Base-by-base conservation (phyloP, 139 green algal species). In the Pleodorina starrii region DNA sequence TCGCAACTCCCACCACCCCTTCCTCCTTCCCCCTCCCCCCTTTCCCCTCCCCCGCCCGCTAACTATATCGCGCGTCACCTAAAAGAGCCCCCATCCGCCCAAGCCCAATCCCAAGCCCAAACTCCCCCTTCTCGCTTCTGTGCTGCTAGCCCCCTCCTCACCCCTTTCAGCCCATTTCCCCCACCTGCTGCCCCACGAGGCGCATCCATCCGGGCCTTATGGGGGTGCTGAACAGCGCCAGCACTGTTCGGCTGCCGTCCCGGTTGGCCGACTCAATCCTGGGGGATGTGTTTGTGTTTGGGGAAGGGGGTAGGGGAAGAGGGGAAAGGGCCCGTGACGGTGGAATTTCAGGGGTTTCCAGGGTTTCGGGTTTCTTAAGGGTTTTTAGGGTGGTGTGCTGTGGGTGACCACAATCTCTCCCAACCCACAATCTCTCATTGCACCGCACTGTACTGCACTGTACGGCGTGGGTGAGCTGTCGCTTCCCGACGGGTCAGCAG, bases 171-270 rank as follows among this genome's bases (percentile, higher is more conserved):
- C n/a, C n/a, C n/a, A n/a, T n/a, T 17, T 60, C 21, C 38, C 71
- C 17, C 48, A 77, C 80, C 80, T 87, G 80, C 42, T 44, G 40
- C 16, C 80, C 80, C 40, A 77, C 32, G 42, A 76, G 59, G 38
- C 57, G 27, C 12, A n/a, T 77, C 27, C 42, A 48, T 23, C 80
- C 80, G 29, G 80, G 80, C 35, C 2, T 16, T 0, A 66, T 76
- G 57, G 80, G 80, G 27, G 80, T 77, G 40, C 40, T 32, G 42
- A 66, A 77, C 25, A 87, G 80, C 27, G 14, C 40, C 80, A 87
- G 80, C 4, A 87, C 23, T 29, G 42, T 60, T 12, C 14, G 35
- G 59, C 59, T 54, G 80, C 80, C 80, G 59, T 76, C 73, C 46
- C 46, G 14, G 76, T 69, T 35, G 32, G 48, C n/a, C 17, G 68